These are phyloP conservation scores for Phytopythium aichiense DNA, from an alignment of 352 stramenopile genomes.

Conservation along the genomic window DNA sequence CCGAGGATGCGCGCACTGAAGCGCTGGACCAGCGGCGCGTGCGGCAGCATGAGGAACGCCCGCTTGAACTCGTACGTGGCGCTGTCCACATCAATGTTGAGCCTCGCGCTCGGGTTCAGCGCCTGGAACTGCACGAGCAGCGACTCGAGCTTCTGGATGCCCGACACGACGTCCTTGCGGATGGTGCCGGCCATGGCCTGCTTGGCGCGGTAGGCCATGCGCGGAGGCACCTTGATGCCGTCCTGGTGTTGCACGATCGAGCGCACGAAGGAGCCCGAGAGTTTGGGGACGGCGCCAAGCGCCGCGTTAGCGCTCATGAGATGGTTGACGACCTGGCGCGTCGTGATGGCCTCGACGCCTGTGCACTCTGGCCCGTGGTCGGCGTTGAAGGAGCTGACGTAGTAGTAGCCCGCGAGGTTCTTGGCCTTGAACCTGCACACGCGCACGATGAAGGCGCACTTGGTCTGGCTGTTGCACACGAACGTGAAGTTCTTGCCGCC, in stretches of 20 bases:
- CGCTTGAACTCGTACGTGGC: constrained; percentile 31
- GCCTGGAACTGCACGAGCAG: constrained; percentile 36
- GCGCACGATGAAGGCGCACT: constrained; percentile 38
- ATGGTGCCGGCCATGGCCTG: constrained; percentile 21
- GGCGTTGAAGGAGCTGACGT: constrained; percentile 31
- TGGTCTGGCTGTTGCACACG: constrained; percentile 36
- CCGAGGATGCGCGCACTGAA: constrained; percentile 27
- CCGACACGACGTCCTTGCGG: constrained; percentile 25
- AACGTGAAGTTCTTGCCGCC: constrained; percentile 52
- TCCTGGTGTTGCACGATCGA: constrained; percentile 34
- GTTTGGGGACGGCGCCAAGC: constrained; percentile 23
- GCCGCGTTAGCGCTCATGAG: constrained; percentile 21
- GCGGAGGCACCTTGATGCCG: constrained; percentile 29
- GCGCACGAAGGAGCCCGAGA: constrained; percentile 29
- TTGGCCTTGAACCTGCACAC: constrained; percentile 27
- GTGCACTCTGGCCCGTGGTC: constrained; percentile 31
- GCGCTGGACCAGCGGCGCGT: constrained; percentile 24
- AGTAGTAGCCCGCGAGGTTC: constrained; percentile 24
- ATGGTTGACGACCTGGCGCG: constrained; percentile 36
- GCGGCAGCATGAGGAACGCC: constrained; percentile 42
- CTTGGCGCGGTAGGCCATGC: constrained; percentile 38
- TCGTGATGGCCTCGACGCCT: constrained; percentile 29
- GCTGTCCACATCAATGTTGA: constrained; percentile 28
- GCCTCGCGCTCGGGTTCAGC: constrained; percentile 26
- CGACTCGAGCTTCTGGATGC: constrained; percentile 46